A percentile compares a stretch with the other conserved stretches of the same genome.
These are phyloP conservation scores for Nymphaea colorata DNA, from an alignment of 164 flowering plant genomes.

Conservation along the genomic window DNA sequence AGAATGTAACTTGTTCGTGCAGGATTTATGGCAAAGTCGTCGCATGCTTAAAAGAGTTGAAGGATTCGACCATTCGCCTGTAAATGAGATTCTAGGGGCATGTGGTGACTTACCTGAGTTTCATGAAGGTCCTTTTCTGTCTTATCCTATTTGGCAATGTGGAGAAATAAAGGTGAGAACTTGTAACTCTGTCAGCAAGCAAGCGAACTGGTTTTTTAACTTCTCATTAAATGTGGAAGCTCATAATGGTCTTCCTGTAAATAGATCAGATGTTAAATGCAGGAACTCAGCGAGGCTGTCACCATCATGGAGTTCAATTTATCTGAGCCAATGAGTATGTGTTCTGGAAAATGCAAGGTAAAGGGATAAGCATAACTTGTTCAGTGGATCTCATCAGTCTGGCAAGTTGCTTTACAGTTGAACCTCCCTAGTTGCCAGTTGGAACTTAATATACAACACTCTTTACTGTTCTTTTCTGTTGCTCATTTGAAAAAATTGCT, in stretches of 20 bases:
- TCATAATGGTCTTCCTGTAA: neutral
- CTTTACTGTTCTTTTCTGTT: neutral
- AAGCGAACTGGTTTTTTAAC: neutral
- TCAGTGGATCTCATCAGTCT: conserved; percentile 14
- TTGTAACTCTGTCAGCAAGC: neutral
- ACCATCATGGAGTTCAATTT: conserved; percentile 86
- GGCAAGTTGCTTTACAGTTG: too few relatives aligned
- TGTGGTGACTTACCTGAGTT: conserved; percentile 43
- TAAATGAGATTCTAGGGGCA: conserved; percentile 68
- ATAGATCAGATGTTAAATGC: conserved; percentile 4
- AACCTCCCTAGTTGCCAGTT: too few relatives aligned
- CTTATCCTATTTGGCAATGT: conserved; percentile 80
- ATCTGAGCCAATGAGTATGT: conserved; percentile 42
- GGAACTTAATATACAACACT: too few relatives aligned
- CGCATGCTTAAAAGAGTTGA: conserved; percentile 50
- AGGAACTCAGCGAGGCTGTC: conserved; percentile 56
- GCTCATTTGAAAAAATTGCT: too few relatives aligned
- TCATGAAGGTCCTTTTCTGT: conserved; percentile 47
- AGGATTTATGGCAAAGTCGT: conserved; percentile 95
- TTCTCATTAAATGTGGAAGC: neutral
- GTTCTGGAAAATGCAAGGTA: conserved; percentile 67
- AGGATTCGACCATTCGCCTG: conserved; percentile 82
- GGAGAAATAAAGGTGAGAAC: conserved; percentile 56
- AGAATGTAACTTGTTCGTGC: conserved; percentile 4
- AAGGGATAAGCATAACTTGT: conserved; percentile 32